A percentile compares a stretch with the other conserved stretches of the same genome.
These are phyloP conservation scores for Spathaspora sp. DNA, from an alignment of 805 yeast genomes.

Conservation along the genomic window DNA sequence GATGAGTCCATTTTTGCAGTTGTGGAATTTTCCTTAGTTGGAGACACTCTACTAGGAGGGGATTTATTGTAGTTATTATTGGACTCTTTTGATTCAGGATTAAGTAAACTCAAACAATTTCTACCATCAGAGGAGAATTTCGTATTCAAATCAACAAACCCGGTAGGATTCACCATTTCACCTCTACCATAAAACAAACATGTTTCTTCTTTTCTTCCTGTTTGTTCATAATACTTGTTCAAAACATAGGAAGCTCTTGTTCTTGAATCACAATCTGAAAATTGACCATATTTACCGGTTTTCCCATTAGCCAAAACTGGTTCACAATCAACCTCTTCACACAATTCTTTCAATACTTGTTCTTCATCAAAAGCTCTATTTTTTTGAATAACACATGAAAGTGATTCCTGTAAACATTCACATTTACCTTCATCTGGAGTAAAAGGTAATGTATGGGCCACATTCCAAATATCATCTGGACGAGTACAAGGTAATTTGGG, in stretches of 20 bases:
- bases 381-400: slow-evolving; percentile 34
- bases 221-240: slow-evolving; percentile 26
- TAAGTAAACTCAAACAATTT: slow-evolving; percentile 14
- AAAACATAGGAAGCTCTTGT: slow-evolving; percentile 41
- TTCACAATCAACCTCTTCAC: slow-evolving; percentile 36
- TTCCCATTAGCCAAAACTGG: slow-evolving; percentile 31
- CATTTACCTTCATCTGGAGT: slow-evolving; percentile 42
- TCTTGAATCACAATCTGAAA: slow-evolving; percentile 34
- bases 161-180: slow-evolving; percentile 12
- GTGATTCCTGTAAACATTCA: slow-evolving; percentile 40
- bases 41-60: neutral
- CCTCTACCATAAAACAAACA: slow-evolving; percentile 22
- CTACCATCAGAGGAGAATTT: slow-evolving; percentile 21
- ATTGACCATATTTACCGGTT: slow-evolving; percentile 39
- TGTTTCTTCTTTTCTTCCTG: slow-evolving; percentile 13
- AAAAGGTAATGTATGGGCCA: slow-evolving; percentile 27
- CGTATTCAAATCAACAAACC: slow-evolving; percentile 12
- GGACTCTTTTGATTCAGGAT: neutral
- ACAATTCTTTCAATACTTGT: slow-evolving; percentile 26
- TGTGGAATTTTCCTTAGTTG: neutral
- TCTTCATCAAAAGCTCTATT: slow-evolving; percentile 16
- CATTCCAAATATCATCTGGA: slow-evolving; percentile 7
- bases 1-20: neutral
- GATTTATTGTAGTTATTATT: neutral
- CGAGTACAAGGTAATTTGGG: neutral